Base-by-base conservation (phyloP, 352 stramenopile genomes). In the Pythium catenulatum region DNA sequence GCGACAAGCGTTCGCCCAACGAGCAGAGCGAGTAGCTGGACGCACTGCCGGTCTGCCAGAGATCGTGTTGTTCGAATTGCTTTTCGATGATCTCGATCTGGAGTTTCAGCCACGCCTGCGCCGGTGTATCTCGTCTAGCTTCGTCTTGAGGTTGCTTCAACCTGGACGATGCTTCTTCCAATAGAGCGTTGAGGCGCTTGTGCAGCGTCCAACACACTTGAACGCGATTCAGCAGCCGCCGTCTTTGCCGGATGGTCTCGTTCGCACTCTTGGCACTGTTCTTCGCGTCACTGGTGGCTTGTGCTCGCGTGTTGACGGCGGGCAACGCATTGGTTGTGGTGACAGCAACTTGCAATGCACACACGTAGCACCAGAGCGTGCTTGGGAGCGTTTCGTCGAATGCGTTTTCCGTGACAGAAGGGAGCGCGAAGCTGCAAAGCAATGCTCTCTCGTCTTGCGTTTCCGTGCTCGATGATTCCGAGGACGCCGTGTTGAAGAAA, bases 401-500 rank as follows among this genome's bases (percentile, higher is more conserved):
- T 21, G 72, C 79, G 65, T 79, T 50, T 54, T 83, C 70, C 17
- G 45, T 68, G 11, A 87, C 74, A 17, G 74, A 68, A 21, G 77
- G 91, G 11, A 96, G 59, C 27, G 94, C 76, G 75, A 96, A 95
- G 17, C 88, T 91, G 52, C 88, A 90, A 66, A 94, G 80, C n/a
- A 95, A 69, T 32, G 94, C 92, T 74, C 83, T 87, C 72, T 74
- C 90, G 84, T 30, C 37, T 48, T 27, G 27, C 54, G 45, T 70
- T 13, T 21, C 45, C 13, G 45, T 52, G 45, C 56, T 21, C 56
- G 56, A 43, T 66, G n/a, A n/a, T n/a, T n/a, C n/a, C n/a, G n/a
- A n/a, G n/a, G 32, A 72, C 4, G 13, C 43, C 30, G 36, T 39
- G 30, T 50, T 50, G 30, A 76, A 8, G 7, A 77, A 86, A 7